Evolutionary conservation across 2,329 filamentous ascomycete species (phyloP).

Genomic region (Sclerotinia subarctica): DNA sequence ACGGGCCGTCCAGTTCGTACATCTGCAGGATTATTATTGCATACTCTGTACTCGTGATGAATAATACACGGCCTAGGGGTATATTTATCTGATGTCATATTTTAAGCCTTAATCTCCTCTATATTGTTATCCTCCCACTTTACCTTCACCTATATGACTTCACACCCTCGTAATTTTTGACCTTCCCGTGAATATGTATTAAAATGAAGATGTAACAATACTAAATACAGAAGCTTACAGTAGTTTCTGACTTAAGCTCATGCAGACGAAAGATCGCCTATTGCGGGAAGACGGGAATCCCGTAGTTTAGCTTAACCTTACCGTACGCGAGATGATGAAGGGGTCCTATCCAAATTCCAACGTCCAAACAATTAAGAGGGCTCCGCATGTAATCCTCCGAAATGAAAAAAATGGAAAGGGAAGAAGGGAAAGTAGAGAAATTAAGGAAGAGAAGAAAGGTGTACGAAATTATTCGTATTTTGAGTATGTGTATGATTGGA

Average conservation of each 20-base stretch:
- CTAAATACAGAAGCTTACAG: not conserved
- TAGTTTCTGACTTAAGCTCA: slow-evolving; percentile 10
- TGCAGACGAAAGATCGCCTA: slow-evolving; percentile 11
- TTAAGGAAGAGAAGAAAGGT: not conserved
- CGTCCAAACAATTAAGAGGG: not conserved
- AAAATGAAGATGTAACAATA: not conserved
- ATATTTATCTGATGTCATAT: slow-evolving; percentile 17
- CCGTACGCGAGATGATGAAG: slow-evolving; percentile 19
- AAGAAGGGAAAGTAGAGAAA: not conserved
- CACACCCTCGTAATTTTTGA: not conserved
- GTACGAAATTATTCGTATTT: not conserved
- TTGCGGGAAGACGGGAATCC: slow-evolving; percentile 26
- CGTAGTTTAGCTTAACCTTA: slow-evolving; percentile 23
- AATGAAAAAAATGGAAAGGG: not conserved
- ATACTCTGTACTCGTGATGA: slow-evolving; percentile 12
- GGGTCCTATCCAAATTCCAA: slow-evolving; percentile 21
- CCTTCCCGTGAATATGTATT: not conserved
- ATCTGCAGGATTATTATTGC: slow-evolving; percentile 17
- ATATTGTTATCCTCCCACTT: not conserved
- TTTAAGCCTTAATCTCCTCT: not conserved
- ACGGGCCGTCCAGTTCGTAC: slow-evolving; percentile 19
- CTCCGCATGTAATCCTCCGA: slow-evolving; percentile 16
- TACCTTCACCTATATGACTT: not conserved
- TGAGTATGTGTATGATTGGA: slow-evolving; percentile 5
- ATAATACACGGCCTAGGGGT: slow-evolving; percentile 5